Conservation (phyloP, 2,329 filamentous ascomycete genomes). For the Colletotrichum chlorophyti region DNA sequence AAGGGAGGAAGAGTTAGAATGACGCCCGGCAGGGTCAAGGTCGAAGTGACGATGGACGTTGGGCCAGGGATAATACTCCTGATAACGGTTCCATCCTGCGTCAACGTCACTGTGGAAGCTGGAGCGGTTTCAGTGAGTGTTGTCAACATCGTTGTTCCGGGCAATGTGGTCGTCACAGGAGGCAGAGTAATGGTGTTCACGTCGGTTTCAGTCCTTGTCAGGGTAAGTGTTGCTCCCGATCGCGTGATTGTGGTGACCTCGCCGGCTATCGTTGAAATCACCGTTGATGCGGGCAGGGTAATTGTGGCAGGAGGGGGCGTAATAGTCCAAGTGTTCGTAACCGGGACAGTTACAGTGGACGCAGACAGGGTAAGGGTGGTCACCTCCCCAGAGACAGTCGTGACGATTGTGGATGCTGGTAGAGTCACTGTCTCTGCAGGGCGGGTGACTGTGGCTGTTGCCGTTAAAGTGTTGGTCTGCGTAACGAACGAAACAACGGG, state of each 20-base stretch:
- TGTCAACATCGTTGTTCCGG: conserved; percentile 39
- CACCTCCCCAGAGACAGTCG: conserved; percentile 33
- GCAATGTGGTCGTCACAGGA: conserved; percentile 31
- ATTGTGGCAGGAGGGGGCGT: conserved; percentile 9
- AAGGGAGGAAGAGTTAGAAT: conserved; percentile 38
- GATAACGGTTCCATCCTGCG: conserved; percentile 36
- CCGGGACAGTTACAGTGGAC: not conserved
- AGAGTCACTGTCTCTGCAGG: conserved; percentile 39
- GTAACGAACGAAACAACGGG: conserved; percentile 14
- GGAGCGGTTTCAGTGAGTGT: conserved; percentile 39
- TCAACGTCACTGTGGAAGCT: conserved; percentile 40
- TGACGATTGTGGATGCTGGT: conserved; percentile 36
- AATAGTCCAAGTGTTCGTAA: too few relatives aligned
- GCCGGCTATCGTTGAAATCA: conserved; percentile 35
- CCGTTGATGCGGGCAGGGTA: conserved; percentile 19
- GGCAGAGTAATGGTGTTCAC: conserved; percentile 31
- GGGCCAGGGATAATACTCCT: conserved; percentile 35
- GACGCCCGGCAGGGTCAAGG: conserved; percentile 33
- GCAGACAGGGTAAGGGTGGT: conserved; percentile 21
- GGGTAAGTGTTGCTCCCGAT: conserved; percentile 22
- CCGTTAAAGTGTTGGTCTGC: conserved; percentile 22
- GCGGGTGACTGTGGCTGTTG: conserved; percentile 37
- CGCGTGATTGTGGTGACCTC: conserved; percentile 17
- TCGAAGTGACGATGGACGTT: conserved; percentile 30
- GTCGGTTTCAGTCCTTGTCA: conserved; percentile 4